phyloP scores from a whole-genome alignment of 2,329 filamentous ascomycete genomes.

The Ophiostoma triangulosporum region DNA sequence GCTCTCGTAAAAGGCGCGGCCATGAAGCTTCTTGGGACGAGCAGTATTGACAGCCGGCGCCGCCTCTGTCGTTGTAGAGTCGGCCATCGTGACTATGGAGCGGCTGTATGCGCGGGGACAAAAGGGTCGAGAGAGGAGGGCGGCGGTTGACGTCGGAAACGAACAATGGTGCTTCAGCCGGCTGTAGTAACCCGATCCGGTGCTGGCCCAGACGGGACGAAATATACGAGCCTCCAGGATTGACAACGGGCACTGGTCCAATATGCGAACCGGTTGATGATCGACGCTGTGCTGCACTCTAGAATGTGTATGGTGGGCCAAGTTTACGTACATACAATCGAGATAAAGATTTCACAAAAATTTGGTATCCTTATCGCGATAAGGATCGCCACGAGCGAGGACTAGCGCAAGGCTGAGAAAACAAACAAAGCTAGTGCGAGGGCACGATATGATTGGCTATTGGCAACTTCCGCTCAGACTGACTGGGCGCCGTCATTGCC shows the following conservation, averaged over 20 bases:
- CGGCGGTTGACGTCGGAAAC: neutral
- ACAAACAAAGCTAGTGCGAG: neutral
- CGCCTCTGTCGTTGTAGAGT: neutral
- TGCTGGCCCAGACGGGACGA: slow-evolving; percentile 4
- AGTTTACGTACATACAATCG: neutral
- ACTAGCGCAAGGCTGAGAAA: slow-evolving; percentile 12
- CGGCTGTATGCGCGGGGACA: slow-evolving; percentile 7
- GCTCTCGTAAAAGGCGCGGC: slow-evolving; percentile 86
- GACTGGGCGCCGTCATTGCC: slow-evolving; percentile 3
- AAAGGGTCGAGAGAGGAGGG: neutral
- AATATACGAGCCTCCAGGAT: slow-evolving; percentile 9
- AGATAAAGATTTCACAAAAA: neutral
- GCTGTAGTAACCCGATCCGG: neutral
- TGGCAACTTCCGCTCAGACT: neutral
- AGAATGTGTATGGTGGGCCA: neutral
- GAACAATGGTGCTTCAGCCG: neutral
- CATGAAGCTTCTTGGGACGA: slow-evolving; percentile 50
- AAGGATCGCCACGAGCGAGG: neutral
- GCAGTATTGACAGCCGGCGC: neutral
- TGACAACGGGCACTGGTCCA: neutral
- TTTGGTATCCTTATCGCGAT: slow-evolving; percentile 11
- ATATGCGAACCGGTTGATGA: neutral
- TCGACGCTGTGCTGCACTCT: neutral
- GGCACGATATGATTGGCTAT: neutral
- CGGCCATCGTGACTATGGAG: slow-evolving; percentile 7